Percentiles rank a stretch among this genome's conserved stretches.
Evolutionary conservation across 768 basidiomycete species (phyloP).

Genomic region (Boletus tylopilopsis): DNA sequence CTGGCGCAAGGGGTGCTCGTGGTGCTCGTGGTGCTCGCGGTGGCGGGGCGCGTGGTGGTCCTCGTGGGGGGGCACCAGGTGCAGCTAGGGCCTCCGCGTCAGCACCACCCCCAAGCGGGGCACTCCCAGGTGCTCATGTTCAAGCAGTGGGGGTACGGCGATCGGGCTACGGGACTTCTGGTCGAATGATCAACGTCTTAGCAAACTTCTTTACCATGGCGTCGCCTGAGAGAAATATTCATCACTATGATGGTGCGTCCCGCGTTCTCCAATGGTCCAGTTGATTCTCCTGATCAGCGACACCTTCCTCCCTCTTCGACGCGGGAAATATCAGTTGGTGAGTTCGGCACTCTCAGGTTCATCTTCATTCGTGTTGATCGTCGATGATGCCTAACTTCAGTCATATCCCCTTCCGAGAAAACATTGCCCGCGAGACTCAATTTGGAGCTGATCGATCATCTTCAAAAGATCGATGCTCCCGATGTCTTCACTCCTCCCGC

Average conservation of each 20-base stretch:
- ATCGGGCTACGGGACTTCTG: slow-evolving; percentile 57
- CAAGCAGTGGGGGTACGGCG: slow-evolving; percentile 65
- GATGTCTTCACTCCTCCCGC: slow-evolving; percentile 69
- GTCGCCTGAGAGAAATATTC: slow-evolving; percentile 59
- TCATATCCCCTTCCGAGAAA: slow-evolving; percentile 68
- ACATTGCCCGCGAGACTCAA: slow-evolving; percentile 63
- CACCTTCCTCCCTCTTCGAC: not conserved
- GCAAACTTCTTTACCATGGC: slow-evolving; percentile 65
- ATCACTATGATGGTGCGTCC: slow-evolving; percentile 77
- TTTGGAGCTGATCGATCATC: slow-evolving; percentile 59
- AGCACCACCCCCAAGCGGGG: slow-evolving; percentile 32
- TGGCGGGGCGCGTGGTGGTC: slow-evolving; percentile 27
- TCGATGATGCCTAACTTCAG: slow-evolving; percentile 30
- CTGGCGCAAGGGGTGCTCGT: slow-evolving; percentile 22
- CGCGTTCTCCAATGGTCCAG: slow-evolving; percentile 15
- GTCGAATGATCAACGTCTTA: slow-evolving; percentile 38
- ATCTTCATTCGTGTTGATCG: slow-evolving; percentile 11
- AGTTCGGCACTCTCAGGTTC: not conserved
- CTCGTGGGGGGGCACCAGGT: slow-evolving; percentile 27
- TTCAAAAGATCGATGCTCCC: slow-evolving; percentile 57
- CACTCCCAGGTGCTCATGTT: slow-evolving; percentile 36
- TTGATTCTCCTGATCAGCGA: slow-evolving; percentile 22
- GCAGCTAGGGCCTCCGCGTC: slow-evolving; percentile 16
- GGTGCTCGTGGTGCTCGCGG: slow-evolving; percentile 25
- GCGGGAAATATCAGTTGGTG: slow-evolving; percentile 18